phyloP scores from a whole-genome alignment of 257 asterid species.

The Salvia splendens region DNA sequence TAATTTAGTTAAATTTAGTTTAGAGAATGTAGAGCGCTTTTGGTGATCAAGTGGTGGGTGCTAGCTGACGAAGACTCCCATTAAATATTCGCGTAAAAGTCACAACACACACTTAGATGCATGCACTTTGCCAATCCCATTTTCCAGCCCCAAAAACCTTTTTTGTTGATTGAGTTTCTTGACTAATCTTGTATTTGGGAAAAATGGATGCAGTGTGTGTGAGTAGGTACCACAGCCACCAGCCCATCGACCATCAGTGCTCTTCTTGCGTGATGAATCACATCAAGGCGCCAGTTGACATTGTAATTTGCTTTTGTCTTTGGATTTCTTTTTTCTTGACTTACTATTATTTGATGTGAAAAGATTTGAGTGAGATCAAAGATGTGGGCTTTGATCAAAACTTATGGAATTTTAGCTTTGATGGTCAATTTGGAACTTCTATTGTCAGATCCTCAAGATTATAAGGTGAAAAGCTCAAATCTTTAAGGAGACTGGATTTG shows the following conservation, averaged over 20 bases:
- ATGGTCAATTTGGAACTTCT: too few relatives aligned
- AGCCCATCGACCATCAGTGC: conserved; percentile 56
- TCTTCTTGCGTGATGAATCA: conserved; percentile 71
- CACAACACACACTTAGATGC: conserved; percentile 24
- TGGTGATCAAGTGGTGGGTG: conserved; percentile 34
- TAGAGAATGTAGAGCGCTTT: conserved; percentile 21
- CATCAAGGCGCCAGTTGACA: conserved; percentile 90
- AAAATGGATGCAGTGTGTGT: conserved; percentile 61
- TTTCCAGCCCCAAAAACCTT: neutral
- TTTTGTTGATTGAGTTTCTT: neutral
- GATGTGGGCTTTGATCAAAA: conserved; percentile 4
- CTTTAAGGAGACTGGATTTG: too few relatives aligned
- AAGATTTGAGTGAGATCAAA: neutral
- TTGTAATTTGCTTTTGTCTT: conserved; percentile 41
- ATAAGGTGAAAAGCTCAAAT: too few relatives aligned
- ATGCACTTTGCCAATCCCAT: conserved; percentile 11
- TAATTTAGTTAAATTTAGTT: conserved; percentile 22
- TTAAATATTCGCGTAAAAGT: conserved; percentile 29
- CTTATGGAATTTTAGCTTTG: too few relatives aligned
- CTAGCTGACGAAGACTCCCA: conserved; percentile 33
- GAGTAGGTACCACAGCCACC: conserved; percentile 52
- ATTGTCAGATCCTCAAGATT: too few relatives aligned
- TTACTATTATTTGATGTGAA: neutral
- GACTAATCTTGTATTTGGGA: neutral
- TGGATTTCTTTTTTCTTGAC: neutral